Base-by-base conservation (phyloP, 2,329 filamentous ascomycete species). In the Blastomyces gilchristii region DNA sequence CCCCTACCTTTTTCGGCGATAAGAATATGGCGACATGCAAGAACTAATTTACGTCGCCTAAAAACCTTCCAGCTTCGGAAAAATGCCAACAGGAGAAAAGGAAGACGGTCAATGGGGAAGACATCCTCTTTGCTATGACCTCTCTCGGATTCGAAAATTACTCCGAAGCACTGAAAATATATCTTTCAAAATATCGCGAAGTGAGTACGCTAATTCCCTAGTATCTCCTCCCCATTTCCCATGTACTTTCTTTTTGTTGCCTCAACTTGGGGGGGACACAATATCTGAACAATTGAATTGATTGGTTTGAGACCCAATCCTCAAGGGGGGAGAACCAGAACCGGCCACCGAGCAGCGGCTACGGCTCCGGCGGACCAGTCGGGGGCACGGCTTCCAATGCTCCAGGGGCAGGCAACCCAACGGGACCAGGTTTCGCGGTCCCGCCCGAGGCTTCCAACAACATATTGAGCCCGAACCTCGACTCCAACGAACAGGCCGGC, bases 31-130 rank as follows among this genome's bases (percentile, higher is more conserved):
- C 58, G 49, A 58, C 63, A 58, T 60, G 56, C 58, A 64, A 60
- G 64, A 60, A 63, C 31, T 43, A 34, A 39, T 50, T 34, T 53
- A 31, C 52, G 43, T 16, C 5, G 39, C n/a, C 65, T 63, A 67
- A 62, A 58, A 39, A 11, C 37, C n/a, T 28, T 69, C 75, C 74
- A 97, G 94, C 94, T 37, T 97, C 94, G 67, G 94, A 99, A 78
- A 99, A 99, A 78, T 99, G 94, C 74, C 94, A 99, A 75, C 94
- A 97, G 77, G 94, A 99, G 78, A 99, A 99, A 82, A 87, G 94
- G 71, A 99, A 99, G 82, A 99, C 94, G 0, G 94, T 99, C 69
- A 99, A 99, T 73, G 94, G 94, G 69, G 94, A 99, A 77, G 94
- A 99, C 72, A 99, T 99, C 65, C 81, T 99, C 56, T 99, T 97